A percentile compares a stretch with the other conserved stretches of the same genome.
Conservation (phyloP, 345 rosid genomes). For the Odontarrhena argentea region DNA sequence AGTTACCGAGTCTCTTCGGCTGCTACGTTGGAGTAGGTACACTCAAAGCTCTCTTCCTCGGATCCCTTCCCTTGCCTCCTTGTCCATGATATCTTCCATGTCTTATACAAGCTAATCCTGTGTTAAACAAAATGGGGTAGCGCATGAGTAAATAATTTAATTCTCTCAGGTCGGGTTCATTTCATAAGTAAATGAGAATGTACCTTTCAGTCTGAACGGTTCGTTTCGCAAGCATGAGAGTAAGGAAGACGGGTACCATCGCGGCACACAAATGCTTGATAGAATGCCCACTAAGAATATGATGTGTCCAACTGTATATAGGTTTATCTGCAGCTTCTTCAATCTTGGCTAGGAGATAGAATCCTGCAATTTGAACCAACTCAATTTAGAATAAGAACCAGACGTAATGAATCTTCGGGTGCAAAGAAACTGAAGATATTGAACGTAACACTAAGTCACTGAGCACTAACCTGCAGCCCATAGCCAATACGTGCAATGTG, state of each 20-base stretch:
- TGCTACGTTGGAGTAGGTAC: slow-evolving; percentile 61
- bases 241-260: slow-evolving; percentile 87
- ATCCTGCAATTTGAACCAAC: slow-evolving; percentile 48
- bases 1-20: slow-evolving; percentile 48
- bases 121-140: background rate
- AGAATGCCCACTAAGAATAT: slow-evolving; percentile 87
- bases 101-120: slow-evolving; percentile 69
- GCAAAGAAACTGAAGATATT: slow-evolving; percentile 13
- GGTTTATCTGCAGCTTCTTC: slow-evolving; percentile 91
- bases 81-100: slow-evolving; percentile 76
- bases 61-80: slow-evolving; percentile 49
- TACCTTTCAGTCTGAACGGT: slow-evolving; percentile 67
- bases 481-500: slow-evolving; percentile 90
- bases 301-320: slow-evolving; percentile 75
- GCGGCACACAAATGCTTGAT: slow-evolving; percentile 92
- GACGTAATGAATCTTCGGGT: background rate
- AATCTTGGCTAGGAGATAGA: slow-evolving; percentile 82
- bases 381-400: slow-evolving; percentile 19
- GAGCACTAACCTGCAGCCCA: slow-evolving; percentile 89
- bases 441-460: slow-evolving; percentile 15
- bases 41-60: slow-evolving; percentile 45
- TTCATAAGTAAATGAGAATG: background rate
- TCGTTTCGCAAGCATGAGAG: slow-evolving; percentile 91
- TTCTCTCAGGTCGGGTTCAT: slow-evolving; percentile 3
- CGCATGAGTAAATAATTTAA: slow-evolving; percentile 2